Evolutionary conservation across 345 rosid species (phyloP).

Genomic region (Geranium rotundifolium): DNA sequence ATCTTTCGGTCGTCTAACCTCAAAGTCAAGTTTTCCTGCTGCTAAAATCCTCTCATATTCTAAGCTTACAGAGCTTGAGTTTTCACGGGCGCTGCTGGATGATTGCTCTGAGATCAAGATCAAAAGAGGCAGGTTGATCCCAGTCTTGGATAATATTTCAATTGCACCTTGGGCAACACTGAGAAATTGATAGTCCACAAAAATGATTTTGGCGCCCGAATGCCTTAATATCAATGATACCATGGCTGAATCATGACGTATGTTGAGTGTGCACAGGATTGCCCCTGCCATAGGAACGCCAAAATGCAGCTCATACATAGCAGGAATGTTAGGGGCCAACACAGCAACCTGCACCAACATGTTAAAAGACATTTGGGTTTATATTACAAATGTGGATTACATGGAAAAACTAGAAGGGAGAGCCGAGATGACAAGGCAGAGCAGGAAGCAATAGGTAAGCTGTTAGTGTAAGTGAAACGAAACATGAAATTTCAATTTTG

Average conservation of each 20-base stretch:
- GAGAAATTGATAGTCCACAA: constrained; percentile 42
- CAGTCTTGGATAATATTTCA: constrained; percentile 24
- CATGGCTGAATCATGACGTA: constrained; percentile 40
- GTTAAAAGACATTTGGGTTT: background rate
- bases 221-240: constrained; percentile 37
- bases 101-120: constrained; percentile 26
- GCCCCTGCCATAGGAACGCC: constrained; percentile 62
- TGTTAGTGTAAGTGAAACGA: too few relatives aligned
- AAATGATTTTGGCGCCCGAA: constrained; percentile 40
- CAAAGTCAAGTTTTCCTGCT: constrained; percentile 30
- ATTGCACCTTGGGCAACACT: constrained; percentile 36
- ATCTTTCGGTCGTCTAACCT: constrained; percentile 29
- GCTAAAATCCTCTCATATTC: constrained; percentile 38
- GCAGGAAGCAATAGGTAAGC: too few relatives aligned
- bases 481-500: too few relatives aligned
- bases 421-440: background rate
- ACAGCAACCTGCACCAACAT: constrained; percentile 41
- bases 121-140: constrained; percentile 28
- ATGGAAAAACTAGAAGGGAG: background rate
- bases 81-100: background rate
- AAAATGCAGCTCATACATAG: constrained; percentile 55
- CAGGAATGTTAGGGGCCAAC: constrained; percentile 50
- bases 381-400: background rate
- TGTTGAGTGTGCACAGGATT: constrained; percentile 45
- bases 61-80: constrained; percentile 9